phyloP scores from a whole-genome alignment of 176 grass and related monocot genomes.

The Avena insularis region DNA sequence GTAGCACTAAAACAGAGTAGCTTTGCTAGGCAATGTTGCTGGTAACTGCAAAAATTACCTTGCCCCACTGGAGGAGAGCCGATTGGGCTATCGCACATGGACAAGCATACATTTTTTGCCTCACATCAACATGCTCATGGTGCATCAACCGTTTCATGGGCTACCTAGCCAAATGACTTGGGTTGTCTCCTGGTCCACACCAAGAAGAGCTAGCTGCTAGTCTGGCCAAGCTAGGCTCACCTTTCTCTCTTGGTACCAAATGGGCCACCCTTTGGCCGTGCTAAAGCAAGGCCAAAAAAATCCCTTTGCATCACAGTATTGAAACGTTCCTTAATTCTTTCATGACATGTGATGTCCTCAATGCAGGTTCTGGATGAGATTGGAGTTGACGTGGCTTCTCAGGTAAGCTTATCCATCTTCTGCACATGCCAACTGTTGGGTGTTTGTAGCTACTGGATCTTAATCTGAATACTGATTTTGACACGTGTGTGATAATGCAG shows the following conservation, averaged over 20 bases:
- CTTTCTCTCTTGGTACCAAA: not conserved
- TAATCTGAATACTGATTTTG: slow-evolving; percentile 29
- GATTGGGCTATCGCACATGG: too few species aligned
- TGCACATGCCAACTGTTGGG: not conserved
- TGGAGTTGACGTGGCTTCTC: slow-evolving; percentile 94
- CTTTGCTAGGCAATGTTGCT: too few species aligned
- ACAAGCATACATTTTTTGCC: too few species aligned
- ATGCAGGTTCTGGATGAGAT: slow-evolving; percentile 95
- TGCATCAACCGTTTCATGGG: too few species aligned
- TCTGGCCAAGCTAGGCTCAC: too few species aligned
- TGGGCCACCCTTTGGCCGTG: not conserved
- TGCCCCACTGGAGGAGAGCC: too few species aligned
- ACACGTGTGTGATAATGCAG: slow-evolving; percentile 52
- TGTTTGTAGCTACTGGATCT: not conserved
- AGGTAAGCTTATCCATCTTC: slow-evolving; percentile 54
- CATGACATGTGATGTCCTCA: not conserved
- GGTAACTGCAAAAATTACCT: too few species aligned
- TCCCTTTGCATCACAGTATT: not conserved
- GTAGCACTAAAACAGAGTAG: too few species aligned
- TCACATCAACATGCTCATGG: too few species aligned
- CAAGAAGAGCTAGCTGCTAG: too few species aligned
- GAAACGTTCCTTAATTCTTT: not conserved
- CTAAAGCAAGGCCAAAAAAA: not conserved
- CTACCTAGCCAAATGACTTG: too few species aligned
- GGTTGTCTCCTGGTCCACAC: too few species aligned